A percentile compares a stretch with the other conserved stretches of the same genome.
Evolutionary conservation across 2,329 filamentous ascomycete species (phyloP).

Genomic region (Epichloe sp.): DNA sequence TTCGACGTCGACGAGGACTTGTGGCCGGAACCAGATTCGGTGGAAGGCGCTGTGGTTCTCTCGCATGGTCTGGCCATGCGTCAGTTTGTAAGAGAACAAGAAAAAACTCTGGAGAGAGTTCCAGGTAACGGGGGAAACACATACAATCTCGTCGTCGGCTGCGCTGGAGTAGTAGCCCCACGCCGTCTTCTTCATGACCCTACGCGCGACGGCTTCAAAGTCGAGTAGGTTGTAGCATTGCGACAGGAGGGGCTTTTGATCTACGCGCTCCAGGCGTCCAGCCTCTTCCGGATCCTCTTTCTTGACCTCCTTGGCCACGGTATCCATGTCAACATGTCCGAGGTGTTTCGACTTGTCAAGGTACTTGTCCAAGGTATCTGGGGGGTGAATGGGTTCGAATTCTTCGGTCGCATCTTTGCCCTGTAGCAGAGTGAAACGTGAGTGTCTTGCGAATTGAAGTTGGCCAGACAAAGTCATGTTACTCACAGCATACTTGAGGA

Average conservation of each 20-base stretch:
- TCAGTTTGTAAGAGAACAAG: too few relatives aligned
- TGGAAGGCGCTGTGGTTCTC: slow-evolving; percentile 96
- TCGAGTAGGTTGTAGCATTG: slow-evolving; percentile 92
- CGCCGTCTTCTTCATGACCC: slow-evolving; percentile 88
- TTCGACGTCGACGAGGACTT: slow-evolving; percentile 79
- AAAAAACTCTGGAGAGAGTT: too few relatives aligned
- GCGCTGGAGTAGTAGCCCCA: slow-evolving; percentile 98
- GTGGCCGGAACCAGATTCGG: slow-evolving; percentile 92
- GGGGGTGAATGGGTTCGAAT: slow-evolving; percentile 79
- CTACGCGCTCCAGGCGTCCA: slow-evolving; percentile 60
- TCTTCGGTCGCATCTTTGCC: slow-evolving; percentile 89
- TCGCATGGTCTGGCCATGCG: slow-evolving; percentile 56
- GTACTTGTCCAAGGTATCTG: slow-evolving; percentile 77
- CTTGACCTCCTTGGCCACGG: slow-evolving; percentile 58
- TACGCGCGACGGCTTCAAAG: slow-evolving; percentile 84
- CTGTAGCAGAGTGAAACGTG: slow-evolving; percentile 15
- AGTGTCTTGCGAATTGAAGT: neutral
- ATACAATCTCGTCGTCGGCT: slow-evolving; percentile 40
- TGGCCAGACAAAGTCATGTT: neutral
- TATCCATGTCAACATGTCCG: slow-evolving; percentile 78
- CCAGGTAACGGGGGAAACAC: slow-evolving; percentile 3
- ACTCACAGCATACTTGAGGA: slow-evolving; percentile 76
- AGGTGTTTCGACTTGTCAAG: slow-evolving; percentile 76
- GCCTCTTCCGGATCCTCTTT: slow-evolving; percentile 48
- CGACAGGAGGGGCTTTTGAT: slow-evolving; percentile 63